Evolutionary conservation across 208 protist genomes (phyloP), one percentile per base, ranked within the genome.

Genomic region (Wallacemonas sp.): DNA sequence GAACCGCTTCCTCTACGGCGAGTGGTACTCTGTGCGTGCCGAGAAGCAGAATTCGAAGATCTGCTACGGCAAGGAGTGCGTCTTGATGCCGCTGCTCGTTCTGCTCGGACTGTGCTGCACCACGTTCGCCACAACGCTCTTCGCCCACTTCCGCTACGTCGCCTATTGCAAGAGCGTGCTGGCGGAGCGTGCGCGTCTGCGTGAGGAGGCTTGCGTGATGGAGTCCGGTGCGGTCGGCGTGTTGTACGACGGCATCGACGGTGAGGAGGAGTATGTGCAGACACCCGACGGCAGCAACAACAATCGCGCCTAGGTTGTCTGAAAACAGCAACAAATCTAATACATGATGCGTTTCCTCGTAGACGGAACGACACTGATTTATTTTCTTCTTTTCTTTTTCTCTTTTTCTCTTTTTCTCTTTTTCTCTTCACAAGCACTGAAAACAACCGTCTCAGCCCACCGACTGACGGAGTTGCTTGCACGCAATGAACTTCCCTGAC

Each of bases 1-100:
- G 23, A 79, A 79, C 63, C 66, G 72, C 42, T n/a, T 76, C 42
- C 42, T 86, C 12, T 86, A 79, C 49, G 81, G 73, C 20, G 81
- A 82, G 64, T 78, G 71, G 70, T 86, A 81, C 63, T 66, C 70
- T 16, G 39, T 63, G 31, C 49, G 76, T 74, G 75, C 81, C 12
- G 69, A 76, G 16, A 82, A 84, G 57, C 52, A 78, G 39, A 63
- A 72, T 20, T 2, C 14, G 26, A 49, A 57, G 28, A 22, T 70
- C 26, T 77, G 71, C 65, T 61, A 50, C 39, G 31, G 41, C 26
- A 42, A 54, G 18, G 16, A 3, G 16, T 77, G 71, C 48, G 71
- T 77, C 31, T 4, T 65, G 55, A 77, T 77, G 71, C 63, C 71
- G 3, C 20, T 77, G 29, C 16, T 61, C 16, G 66, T 77, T 18